phyloP scores from a whole-genome alignment of 1,284 basidiomycete genomes.

The Moniliella sp. region DNA sequence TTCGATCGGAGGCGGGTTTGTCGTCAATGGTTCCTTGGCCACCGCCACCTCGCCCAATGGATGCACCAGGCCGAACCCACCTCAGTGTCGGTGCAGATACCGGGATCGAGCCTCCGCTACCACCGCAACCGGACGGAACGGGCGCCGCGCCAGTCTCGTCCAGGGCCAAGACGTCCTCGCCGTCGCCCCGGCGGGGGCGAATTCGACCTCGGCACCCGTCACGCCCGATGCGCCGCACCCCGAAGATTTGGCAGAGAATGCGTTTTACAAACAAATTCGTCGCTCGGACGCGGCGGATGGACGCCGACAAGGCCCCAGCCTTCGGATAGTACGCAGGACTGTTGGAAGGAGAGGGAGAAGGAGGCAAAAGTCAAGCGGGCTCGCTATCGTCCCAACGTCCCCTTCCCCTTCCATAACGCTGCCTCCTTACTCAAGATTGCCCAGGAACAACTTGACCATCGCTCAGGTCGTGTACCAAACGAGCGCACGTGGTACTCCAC shows the following conservation, averaged over 20 bases:
- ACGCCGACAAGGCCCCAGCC: slow-evolving; percentile 1
- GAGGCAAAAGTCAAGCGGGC: no score
- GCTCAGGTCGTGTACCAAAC: slow-evolving; percentile 67
- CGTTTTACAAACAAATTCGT: background rate
- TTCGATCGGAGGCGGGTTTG: slow-evolving; percentile 31
- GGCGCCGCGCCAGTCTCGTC: background rate
- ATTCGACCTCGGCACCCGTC: no score
- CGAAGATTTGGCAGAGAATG: background rate
- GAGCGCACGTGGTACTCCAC: slow-evolving; percentile 41
- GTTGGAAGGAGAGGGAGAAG: no score
- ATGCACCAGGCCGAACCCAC: background rate
- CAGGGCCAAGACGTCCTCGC: background rate
- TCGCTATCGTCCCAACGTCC: slow-evolving; percentile 39
- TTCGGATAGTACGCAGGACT: slow-evolving; percentile 1
- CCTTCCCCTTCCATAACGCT: slow-evolving; percentile 63
- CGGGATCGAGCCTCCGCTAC: background rate
- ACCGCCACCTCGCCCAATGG: slow-evolving; percentile 4
- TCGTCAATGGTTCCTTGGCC: slow-evolving; percentile 25
- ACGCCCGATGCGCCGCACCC: no score
- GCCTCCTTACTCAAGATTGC: slow-evolving; percentile 44
- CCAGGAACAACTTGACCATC: slow-evolving; percentile 55
- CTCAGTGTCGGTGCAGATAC: background rate
- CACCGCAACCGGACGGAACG: background rate
- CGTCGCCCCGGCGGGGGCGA: no score
- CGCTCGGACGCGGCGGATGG: slow-evolving; percentile 1